Evolutionary conservation across 2,329 filamentous ascomycete species (phyloP), one percentile per base, ranked within the genome.

Genomic region (Stromatinia cepivora): DNA sequence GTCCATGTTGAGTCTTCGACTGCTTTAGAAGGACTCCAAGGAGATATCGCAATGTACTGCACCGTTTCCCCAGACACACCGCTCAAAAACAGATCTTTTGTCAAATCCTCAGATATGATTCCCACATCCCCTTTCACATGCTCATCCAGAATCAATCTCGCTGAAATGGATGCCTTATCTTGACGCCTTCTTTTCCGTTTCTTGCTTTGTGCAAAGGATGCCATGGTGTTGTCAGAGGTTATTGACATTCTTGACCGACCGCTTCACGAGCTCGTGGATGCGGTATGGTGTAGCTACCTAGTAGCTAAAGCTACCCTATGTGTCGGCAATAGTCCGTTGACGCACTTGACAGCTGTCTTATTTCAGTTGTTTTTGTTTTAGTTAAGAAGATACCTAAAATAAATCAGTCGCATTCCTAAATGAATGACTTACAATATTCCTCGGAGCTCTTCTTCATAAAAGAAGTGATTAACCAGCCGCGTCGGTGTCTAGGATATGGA

Each of bases 51-150:
- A 72, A 93, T 85, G 78, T 93, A 86, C 70, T 87, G 82, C 69
- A 86, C 76, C 34, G 84, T 80, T 57, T 61, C 10, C 31, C 46
- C 66, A 45, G 63, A 25, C 63, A 48, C 56, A 88, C 86, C 58
- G 88, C 86, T 79, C 77, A 85, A 89, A 81, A 96, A 93, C 65
- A 98, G 85, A 77, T 96, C 91, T 59, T 86, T 84, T 76, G 94
- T 93, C 65, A 99, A 84, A 79, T 97, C 93, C 76, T 93, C 90
- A 17, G 94, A 97, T 66, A 98, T 81, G 73, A 95, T 87, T 72
- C 93, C 95, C 71, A 94, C 86, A 78, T 97, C 92, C 66, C 92
- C 92, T 80, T 90, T 92, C 76, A 97, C 85, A 79, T 91, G 90
- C 78, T 93, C 91, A 80, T 97, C 93, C 69, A 97, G 87, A 50